Evolutionary conservation across 1,284 basidiomycete species (phyloP), one percentile per base, ranked within the genome.

Genomic region (Fomitopsis palustris): DNA sequence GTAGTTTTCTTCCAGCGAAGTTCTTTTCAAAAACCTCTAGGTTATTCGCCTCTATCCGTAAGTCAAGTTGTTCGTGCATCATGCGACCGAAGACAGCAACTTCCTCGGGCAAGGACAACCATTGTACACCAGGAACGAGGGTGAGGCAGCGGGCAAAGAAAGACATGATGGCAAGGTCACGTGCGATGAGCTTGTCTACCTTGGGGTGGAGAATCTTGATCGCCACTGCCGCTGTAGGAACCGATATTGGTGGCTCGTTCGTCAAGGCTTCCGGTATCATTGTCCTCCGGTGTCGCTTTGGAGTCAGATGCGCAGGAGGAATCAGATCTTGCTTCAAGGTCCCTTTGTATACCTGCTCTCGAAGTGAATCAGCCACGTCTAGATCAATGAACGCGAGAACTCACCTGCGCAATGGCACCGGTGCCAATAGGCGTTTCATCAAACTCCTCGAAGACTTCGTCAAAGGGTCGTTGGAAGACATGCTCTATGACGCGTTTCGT

Each of bases 21-120:
- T 98, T 95, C 43, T 82, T 75, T 72, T 96, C 93, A 69, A 99
- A 99, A 0, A 80, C 82, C 31, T 85, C 76, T 58, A 99, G 78
- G 72, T 99, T 98, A 62, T 92, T 83, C 0, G 92, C 95, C 74
- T 99, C 97, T 65, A 92, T 85, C 29, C 94, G 82, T 55, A 99
- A 76, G 72, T 99, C 94, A 39, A 99, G 81, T 74, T 99, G 97
- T 67, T 88, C 90, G 69, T 88, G 85, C 97, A 99, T 99, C 93
- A 99, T 96, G n/a, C 82, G 77, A 3, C 96, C 93, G 72, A 99
- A 99, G 0, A 96, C 94, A 12, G 86, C 78, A 4, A 98, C 96
- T 74, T 99, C 97, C 69, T 99, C 95, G 0, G 95, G 94, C 12
- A 99, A 83, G 10, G 95, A 97, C 39, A 99, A 76, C 97, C 97